Percentiles rank a stretch among this genome's conserved stretches.
Conservation (phyloP, 257 asterid genomes). For the Cordia subcordata region DNA sequence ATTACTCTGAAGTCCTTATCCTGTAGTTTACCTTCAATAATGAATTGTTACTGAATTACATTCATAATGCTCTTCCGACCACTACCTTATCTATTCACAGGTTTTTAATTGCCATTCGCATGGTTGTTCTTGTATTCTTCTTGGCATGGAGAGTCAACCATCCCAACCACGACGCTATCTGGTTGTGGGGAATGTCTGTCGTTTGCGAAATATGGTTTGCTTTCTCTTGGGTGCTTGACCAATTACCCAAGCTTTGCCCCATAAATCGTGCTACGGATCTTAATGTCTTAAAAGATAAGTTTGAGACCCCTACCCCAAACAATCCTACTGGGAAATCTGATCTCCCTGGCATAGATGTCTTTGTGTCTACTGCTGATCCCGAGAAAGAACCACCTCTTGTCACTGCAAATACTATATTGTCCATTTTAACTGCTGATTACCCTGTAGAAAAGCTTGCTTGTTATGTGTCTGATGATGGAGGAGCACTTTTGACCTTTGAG, state of each 20-base stretch:
- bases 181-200: constrained; percentile 84
- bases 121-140: constrained; percentile 62
- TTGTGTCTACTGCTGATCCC: constrained; percentile 89
- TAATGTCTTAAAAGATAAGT: constrained; percentile 65
- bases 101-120: constrained; percentile 64
- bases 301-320: constrained; percentile 54
- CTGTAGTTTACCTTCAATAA: too few species aligned
- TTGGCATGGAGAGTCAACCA: constrained; percentile 62
- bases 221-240: constrained; percentile 89
- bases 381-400: constrained; percentile 93
- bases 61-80: too few species aligned
- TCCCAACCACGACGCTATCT: constrained; percentile 73
- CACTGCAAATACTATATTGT: constrained; percentile 79
- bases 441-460: constrained; percentile 93
- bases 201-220: constrained; percentile 89
- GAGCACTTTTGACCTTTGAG: constrained; percentile 84
- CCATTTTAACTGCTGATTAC: constrained; percentile 78
- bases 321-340: constrained; percentile 81
- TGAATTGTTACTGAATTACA: too few species aligned
- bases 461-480: constrained; percentile 88
- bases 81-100: too few species aligned
- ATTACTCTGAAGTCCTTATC: too few species aligned
- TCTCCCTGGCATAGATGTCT: constrained; percentile 78
- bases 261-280: constrained; percentile 81
- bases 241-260: constrained; percentile 77